phyloP scores from a whole-genome alignment of 2,329 filamentous ascomycete species.

The Calonectria hongkongensis region DNA sequence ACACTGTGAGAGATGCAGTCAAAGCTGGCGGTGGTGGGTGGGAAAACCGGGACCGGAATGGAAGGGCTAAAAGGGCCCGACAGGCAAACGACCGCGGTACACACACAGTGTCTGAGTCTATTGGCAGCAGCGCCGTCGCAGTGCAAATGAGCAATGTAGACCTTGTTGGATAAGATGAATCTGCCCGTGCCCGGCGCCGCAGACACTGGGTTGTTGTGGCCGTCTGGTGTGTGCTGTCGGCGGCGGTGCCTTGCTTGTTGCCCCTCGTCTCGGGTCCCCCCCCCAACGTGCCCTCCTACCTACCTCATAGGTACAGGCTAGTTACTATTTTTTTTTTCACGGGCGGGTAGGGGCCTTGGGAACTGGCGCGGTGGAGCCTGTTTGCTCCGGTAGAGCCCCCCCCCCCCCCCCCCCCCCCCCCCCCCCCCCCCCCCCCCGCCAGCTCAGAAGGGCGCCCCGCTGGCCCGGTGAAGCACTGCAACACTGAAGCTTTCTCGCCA shows the following conservation, averaged over 20 bases:
- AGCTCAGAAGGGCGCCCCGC: constrained; percentile 20
- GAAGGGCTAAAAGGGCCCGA: constrained; percentile 29
- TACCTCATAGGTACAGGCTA: constrained; percentile 16
- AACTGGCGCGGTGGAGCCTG: constrained; percentile 16
- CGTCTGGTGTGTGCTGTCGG: constrained; percentile 2
- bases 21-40: constrained; percentile 44
- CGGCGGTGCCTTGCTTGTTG: constrained; percentile 5
- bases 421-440: constrained; percentile 26
- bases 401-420: too few species aligned
- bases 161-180: neutral
- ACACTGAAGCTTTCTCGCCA: constrained; percentile 22
- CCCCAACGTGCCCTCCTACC: neutral
- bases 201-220: neutral
- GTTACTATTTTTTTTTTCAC: constrained; percentile 6
- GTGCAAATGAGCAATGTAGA: neutral
- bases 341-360: neutral
- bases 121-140: neutral
- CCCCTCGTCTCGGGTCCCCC: constrained; percentile 21
- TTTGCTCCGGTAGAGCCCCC: too few species aligned
- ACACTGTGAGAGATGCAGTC: constrained; percentile 43
- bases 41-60: constrained; percentile 53
- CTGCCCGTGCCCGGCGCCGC: neutral
- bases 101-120: too few species aligned
- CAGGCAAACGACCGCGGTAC: neutral
- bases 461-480: constrained; percentile 17